A percentile compares a stretch with the other conserved stretches of the same genome.
Conservation (phyloP, 208 protist genomes). For the Trypanosoma rangeli region DNA sequence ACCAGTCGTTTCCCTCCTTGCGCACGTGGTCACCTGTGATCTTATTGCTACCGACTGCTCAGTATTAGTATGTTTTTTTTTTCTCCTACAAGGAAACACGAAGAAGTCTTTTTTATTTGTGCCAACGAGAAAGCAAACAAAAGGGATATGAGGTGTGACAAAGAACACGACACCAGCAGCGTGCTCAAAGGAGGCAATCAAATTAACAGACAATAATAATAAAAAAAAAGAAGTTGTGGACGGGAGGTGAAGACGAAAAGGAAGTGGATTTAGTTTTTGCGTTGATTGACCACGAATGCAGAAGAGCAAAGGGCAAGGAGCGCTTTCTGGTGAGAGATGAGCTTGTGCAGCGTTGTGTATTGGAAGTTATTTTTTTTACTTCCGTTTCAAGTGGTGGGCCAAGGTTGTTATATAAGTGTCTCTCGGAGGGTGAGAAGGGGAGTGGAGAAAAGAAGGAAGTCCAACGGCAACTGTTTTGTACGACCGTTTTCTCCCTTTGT, state of each 20-base stretch:
- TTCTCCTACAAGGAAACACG: neutral
- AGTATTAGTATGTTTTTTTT: neutral
- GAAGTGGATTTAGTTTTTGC: no score
- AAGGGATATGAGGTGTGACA: neutral
- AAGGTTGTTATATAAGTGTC: neutral
- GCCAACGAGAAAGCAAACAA: neutral
- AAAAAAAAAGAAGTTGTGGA: neutral
- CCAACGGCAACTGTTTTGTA: neutral
- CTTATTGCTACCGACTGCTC: neutral
- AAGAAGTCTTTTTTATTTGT: neutral
- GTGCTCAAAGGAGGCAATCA: no score
- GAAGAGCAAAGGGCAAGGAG: no score
- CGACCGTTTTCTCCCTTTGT: slow-evolving; percentile 8
- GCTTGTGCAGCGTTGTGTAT: no score
- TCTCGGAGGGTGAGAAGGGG: neutral
- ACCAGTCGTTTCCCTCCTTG: neutral
- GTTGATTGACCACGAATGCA: no score
- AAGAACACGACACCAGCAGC: no score
- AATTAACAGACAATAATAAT: neutral
- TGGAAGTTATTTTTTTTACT: no score
- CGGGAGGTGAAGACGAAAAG: no score
- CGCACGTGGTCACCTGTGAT: neutral
- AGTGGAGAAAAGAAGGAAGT: slow-evolving; percentile 9
- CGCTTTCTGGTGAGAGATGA: no score
- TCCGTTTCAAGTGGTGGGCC: neutral